Evolutionary conservation across 2,329 filamentous ascomycete species (phyloP), one percentile per base, ranked within the genome.

Genomic region (Alternaria brassicicola): DNA sequence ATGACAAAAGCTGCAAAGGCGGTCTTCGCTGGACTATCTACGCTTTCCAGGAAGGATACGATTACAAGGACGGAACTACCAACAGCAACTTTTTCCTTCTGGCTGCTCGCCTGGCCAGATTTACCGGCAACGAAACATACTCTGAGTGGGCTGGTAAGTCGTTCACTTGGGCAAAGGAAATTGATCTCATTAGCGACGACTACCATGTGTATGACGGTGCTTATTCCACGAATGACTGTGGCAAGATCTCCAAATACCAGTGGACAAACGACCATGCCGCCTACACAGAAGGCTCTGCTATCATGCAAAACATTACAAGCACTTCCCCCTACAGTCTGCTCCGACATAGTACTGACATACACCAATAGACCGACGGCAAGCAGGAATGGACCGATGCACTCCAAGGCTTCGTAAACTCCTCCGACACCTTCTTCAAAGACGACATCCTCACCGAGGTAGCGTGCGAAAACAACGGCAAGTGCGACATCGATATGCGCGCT

Each of bases 21-120:
- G 92, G 91, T 7, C 79, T 75, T 25, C 60, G 62, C 28, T 93
- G 89, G 89, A 91, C 95, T 78, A 92, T 96, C 64, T 93, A 88
- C 72, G 76, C 83, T 2, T 86, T 84, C 67, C 93, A 95, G 71
- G 87, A 86, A 59, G 91, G 91, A 12, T 88, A 92, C 71, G 82
- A 86, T 66, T 94, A 95, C 83, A 94, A 92, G 77, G 92, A 93
- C 78, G 83, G 85, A 10, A 83, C 91, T 63, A 87, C 87, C 56
- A 94, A 93, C 72, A 90, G 89, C 30, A 87, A 87, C 12, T 87
- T 96, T 75, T 93, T 96, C 77, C 88, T 93, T 72, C 82, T 96
- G 25, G 87, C 89, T 3, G 89, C 91, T 0, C 87, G 91, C 9
- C 82, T 94, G 13, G 89, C 88, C 4, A 84, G 88, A 36, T 85